These are phyloP conservation scores for Sedum album DNA, from an alignment of 164 flowering plant species.

Conservation along the genomic window DNA sequence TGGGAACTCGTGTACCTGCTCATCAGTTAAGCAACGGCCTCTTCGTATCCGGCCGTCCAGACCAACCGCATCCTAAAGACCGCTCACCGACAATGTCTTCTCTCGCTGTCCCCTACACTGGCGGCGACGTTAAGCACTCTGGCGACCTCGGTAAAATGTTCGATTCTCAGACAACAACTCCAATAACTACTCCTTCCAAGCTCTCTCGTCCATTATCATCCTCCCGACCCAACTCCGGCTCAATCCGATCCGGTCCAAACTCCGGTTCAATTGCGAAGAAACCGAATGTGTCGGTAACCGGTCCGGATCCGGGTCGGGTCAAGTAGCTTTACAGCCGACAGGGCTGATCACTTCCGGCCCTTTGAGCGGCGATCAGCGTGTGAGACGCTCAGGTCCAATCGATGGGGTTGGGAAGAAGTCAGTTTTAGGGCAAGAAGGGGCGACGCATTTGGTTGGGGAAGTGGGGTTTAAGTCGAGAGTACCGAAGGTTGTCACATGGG, in stretches of 20 bases:
- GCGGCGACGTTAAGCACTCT: constrained; percentile 76
- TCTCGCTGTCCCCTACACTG: constrained; percentile 66
- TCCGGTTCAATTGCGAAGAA: constrained; percentile 23
- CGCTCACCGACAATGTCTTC: constrained; percentile 52
- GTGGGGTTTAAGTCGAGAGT: constrained; percentile 50
- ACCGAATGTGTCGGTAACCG: constrained; percentile 19
- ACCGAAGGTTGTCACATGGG: constrained; percentile 65
- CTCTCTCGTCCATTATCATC: constrained; percentile 31
- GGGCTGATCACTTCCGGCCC: constrained; percentile 26
- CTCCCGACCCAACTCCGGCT: constrained; percentile 19
- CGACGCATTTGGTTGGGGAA: constrained; percentile 49
- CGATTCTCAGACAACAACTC: constrained; percentile 33
- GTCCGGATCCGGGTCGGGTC: constrained; percentile 25
- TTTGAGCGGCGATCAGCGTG: constrained; percentile 13
- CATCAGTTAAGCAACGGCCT: constrained; percentile 70
- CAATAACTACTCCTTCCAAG: constrained; percentile 20
- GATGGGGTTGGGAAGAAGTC: constrained; percentile 24
- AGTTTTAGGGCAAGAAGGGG: constrained; percentile 55
- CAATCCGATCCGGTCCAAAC: constrained; percentile 14
- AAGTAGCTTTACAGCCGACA: constrained; percentile 19
- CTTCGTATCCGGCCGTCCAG: constrained; percentile 66
- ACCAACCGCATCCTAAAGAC: constrained; percentile 38
- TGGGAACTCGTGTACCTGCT: constrained; percentile 59
- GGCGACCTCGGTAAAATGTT: constrained; percentile 96
- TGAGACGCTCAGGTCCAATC: constrained; percentile 23